Base-by-base conservation (phyloP, 345 rosid species). In the Citrus mangshanensis region DNA sequence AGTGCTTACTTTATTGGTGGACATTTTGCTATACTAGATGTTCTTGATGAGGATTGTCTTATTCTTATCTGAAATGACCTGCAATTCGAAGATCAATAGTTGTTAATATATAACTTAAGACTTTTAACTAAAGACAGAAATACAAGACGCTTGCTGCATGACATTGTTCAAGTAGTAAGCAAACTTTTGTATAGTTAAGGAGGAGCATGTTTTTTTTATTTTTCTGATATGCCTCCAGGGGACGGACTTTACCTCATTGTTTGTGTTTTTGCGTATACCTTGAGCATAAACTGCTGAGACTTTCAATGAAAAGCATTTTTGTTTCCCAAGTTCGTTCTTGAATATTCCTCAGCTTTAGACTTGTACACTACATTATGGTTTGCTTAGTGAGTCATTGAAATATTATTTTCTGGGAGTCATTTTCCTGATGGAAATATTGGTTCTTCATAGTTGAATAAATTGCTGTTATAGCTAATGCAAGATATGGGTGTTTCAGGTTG, bases 401-500 rank as follows among this genome's bases (percentile, higher is more conserved):
- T 70, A 8, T 70, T 51, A 51, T 18, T 51, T 51, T 49, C 24
- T 49, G 35, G 38, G 60, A 49, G 38, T 13, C 37, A 49, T 70
- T 54, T 70, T 70, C 9, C 19, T 49, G 37, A 70, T 9, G n/a
- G 28, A 22, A 75, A 32, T 66, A 19, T 42, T 27, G 22, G 22
- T 38, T 59, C 21, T 74, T 59, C 30, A 32, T 59, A 59, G 18
- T n/a, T 32, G 37, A 54, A 3, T 71, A 28, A 10, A 4, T 38
- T 21, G 28, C 35, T 14, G 61, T 62, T 37, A 51, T 65, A 40
- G 70, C 81, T 70, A 34, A 78, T 66, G 73, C 56, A 73, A 70
- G 58, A 38, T 37, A 63, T 72, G 68, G 71, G 13, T 64, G 46
- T 85, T 87, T 73, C 89, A 87, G 89, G 89, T 78, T 90, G 80